Conservation (phyloP, 495 filamentous ascomycete genomes). For the Neurospora cerealis region DNA sequence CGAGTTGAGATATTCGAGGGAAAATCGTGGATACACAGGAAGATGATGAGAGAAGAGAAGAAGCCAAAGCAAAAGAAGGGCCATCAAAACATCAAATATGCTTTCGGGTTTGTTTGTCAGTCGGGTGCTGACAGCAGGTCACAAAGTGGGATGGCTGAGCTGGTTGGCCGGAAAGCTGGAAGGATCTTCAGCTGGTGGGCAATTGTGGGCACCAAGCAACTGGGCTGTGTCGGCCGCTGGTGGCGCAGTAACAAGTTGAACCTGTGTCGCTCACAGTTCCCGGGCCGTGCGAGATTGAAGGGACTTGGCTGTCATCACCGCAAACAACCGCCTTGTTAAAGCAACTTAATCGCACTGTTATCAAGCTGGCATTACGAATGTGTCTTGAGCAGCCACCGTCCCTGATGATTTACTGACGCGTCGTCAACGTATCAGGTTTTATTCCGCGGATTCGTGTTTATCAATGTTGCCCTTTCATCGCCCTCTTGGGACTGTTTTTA, state of each 20-base stretch:
- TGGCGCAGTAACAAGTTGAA: background rate
- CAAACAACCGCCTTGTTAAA: background rate
- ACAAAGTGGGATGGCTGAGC: background rate
- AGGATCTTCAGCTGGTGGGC: background rate
- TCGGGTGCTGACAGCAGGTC: background rate
- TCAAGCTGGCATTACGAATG: background rate
- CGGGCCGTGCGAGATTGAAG: background rate
- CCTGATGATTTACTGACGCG: background rate
- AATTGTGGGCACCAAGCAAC: background rate
- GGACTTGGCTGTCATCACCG: background rate
- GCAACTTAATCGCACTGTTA: background rate
- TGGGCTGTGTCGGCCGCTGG: background rate
- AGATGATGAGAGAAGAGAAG: background rate
- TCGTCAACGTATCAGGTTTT: background rate
- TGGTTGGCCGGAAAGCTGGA: background rate
- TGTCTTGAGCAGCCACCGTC: background rate
- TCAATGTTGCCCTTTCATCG: background rate
- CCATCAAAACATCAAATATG: background rate
- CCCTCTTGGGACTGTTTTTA: background rate
- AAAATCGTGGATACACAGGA: background rate
- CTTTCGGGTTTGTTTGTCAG: background rate
- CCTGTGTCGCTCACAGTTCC: background rate
- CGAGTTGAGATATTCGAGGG: background rate
- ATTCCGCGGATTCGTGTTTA: background rate
- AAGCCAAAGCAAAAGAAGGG: background rate